These are phyloP conservation scores for Pinus taeda DNA, from an alignment of 75 land plant species.

Conservation along the genomic window DNA sequence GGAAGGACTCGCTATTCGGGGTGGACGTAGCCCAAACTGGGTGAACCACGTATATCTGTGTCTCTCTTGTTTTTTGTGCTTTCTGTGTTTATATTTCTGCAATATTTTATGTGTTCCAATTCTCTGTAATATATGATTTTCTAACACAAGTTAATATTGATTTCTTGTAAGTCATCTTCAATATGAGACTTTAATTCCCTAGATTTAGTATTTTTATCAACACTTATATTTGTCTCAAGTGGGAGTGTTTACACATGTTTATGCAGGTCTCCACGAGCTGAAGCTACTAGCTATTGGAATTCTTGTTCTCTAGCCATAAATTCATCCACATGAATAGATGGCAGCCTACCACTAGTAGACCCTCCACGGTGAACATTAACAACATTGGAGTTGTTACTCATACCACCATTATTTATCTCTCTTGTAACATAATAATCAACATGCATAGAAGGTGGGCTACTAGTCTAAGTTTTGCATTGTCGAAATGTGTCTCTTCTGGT, in stretches of 20 bases:
- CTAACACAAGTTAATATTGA: too few relatives aligned
- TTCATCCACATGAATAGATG: slow-evolving; percentile 97
- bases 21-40: too few relatives aligned
- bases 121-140: too few relatives aligned
- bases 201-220: slow-evolving; percentile 32
- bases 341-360: slow-evolving; percentile 81
- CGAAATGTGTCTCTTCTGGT: slow-evolving; percentile 80
- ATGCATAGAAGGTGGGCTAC: slow-evolving; percentile 99
- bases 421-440: slow-evolving; percentile 99
- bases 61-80: too few relatives aligned
- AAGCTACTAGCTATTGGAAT: slow-evolving; percentile 40
- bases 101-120: too few relatives aligned
- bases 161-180: slow-evolving; percentile 75
- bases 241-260: slow-evolving; percentile 22
- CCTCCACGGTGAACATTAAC: slow-evolving; percentile 56
- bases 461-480: slow-evolving; percentile 90
- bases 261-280: slow-evolving; percentile 24
- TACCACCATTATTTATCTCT: slow-evolving; percentile 67
- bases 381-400: slow-evolving; percentile 39
- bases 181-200: slow-evolving; percentile 44
- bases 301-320: slow-evolving; percentile 96
- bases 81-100: too few relatives aligned
- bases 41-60: too few relatives aligned
- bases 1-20: too few relatives aligned
- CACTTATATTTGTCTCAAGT: slow-evolving; percentile 14